Conservation (phyloP, 129 eudicot genomes). For the Chrysanthemum lavandulifolium region DNA sequence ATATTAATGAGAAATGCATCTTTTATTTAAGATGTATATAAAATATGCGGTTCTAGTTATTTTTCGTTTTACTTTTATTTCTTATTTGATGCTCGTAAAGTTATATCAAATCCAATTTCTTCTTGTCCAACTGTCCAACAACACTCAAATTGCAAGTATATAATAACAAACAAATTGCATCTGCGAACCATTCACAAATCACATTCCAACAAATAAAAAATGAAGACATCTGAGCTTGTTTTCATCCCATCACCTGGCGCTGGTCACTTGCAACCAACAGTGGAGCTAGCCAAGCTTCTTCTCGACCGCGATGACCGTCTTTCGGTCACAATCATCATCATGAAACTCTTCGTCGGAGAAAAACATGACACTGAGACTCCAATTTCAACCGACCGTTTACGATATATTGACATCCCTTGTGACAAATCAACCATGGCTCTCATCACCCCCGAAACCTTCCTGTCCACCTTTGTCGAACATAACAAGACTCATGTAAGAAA, state of each 20-base stretch:
- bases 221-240: conserved; percentile 16
- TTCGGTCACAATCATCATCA: conserved; percentile 31
- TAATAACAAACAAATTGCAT: neutral
- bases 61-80: too few species aligned
- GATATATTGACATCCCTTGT: conserved; percentile 20
- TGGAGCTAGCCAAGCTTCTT: conserved; percentile 32
- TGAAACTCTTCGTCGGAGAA: neutral
- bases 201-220: too few species aligned
- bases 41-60: too few species aligned
- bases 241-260: conserved; percentile 28
- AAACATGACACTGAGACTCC: neutral
- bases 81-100: too few species aligned
- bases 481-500: conserved; percentile 16
- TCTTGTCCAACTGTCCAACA: neutral
- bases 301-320: conserved; percentile 26
- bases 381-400: conserved; percentile 1
- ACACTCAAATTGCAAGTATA: too few species aligned
- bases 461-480: conserved; percentile 14
- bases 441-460: conserved; percentile 4
- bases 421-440: conserved; percentile 25
- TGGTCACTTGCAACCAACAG: conserved; percentile 29
- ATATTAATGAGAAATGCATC: too few species aligned
- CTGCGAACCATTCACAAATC: neutral
- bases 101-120: too few species aligned
- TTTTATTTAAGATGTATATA: too few species aligned